Conservation (phyloP, 1,284 basidiomycete genomes). For the Trichosporon coremiiforme region DNA sequence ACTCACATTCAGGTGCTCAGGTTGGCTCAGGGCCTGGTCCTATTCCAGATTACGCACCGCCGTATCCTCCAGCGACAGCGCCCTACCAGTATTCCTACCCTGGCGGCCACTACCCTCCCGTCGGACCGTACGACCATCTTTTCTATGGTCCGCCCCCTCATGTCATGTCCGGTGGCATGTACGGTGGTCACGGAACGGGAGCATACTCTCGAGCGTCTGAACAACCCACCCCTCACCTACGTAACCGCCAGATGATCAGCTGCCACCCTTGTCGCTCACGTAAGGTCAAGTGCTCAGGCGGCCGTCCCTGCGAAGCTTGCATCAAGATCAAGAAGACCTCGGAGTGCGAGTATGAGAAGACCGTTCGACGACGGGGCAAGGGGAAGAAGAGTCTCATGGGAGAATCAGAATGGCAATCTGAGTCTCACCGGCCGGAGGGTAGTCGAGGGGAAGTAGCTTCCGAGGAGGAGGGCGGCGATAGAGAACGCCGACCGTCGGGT, state of each 20-base stretch:
- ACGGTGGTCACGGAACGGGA: neutral
- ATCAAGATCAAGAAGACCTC: slow-evolving; percentile 35
- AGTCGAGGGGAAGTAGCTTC: slow-evolving; percentile 1
- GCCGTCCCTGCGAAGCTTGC: slow-evolving; percentile 45
- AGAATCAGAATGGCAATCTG: slow-evolving; percentile 9
- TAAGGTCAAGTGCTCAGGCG: slow-evolving; percentile 49
- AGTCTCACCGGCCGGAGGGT: neutral
- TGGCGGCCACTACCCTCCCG: neutral
- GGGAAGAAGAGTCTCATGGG: slow-evolving; percentile 31
- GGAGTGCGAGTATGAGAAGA: slow-evolving; percentile 45
- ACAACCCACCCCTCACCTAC: slow-evolving; percentile 16
- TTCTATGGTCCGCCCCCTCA: neutral
- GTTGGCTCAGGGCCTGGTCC: neutral
- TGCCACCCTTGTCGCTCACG: slow-evolving; percentile 47
- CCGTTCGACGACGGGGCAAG: slow-evolving; percentile 46
- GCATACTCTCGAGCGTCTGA: neutral
- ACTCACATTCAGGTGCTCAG: neutral
- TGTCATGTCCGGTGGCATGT: neutral
- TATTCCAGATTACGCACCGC: neutral
- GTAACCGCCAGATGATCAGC: slow-evolving; percentile 43
- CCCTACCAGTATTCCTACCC: slow-evolving; percentile 5
- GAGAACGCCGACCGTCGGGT: neutral
- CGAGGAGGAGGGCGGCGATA: slow-evolving; percentile 6
- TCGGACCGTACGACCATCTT: neutral
- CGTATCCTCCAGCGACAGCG: neutral